Base-by-base conservation (phyloP, 306 rosid genomes). In the Dryas octopetala region DNA sequence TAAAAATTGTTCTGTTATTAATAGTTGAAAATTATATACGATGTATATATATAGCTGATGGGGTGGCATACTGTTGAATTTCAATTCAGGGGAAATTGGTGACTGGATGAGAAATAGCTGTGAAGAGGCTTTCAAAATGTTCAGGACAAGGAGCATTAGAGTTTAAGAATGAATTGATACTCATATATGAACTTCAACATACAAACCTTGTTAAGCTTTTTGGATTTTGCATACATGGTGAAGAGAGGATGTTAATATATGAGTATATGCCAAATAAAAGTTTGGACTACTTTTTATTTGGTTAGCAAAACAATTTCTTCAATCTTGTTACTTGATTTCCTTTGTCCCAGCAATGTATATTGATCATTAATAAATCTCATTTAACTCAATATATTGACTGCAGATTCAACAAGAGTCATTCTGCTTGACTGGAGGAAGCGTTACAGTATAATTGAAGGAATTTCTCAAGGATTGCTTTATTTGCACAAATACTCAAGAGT, bases 51-150 rank as follows among this genome's bases (percentile, higher is more conserved):
- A 23, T 23, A 23, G 23, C 23, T 23, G 23, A 23, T 23, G 23
- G 23, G 23, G 23, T 23, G 23, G 23, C 23, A 23, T 23, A 23
- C 23, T 23, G 23, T 23, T 23, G 23, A 23, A 23, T 23, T 23
- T 61, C 7, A 3, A 2, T 79, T 17, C 15, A 82, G 89, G 89
- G 86, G 11, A 54, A 61, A 15, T 44, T 60, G 6, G 10, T 32
- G 47, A 19, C 60, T 3, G 77, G 70, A 0, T 52, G 17, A 66
- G 81, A 82, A 54, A 32, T 85, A 40, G 89, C 85, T 1, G 71
- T 85, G 4, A 85, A 85, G 58, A 77, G 68, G 52, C 89, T 85
- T 48, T 82, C 83, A 12, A 67, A n/a, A 14, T 4, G 26, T 43
- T 57, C 66, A 0, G 76, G 55, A 40, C 76, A 71, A 45, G 76